These are phyloP conservation scores for Raffaelea ambrosiae DNA, from an alignment of 2,329 filamentous ascomycete genomes.

Conservation along the genomic window DNA sequence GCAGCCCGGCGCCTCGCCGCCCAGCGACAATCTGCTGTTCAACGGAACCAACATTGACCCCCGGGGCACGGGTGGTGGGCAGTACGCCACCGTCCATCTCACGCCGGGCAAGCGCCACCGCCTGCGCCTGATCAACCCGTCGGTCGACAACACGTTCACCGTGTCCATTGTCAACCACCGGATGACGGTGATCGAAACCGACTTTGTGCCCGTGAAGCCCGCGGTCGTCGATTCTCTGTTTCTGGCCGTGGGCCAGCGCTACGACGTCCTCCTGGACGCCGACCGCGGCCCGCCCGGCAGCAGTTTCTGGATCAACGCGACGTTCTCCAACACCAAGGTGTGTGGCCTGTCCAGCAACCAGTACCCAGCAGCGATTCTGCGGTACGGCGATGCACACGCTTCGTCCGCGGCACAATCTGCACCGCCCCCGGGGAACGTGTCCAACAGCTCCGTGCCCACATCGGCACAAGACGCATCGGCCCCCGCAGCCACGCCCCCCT, in stretches of 20 bases:
- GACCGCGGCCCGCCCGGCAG: constrained; percentile 5
- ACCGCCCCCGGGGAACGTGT: too few relatives aligned
- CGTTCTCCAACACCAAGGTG: constrained; percentile 12
- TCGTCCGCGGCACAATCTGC: constrained; percentile 8
- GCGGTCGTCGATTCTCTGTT: constrained; percentile 39
- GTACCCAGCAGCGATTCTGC: constrained; percentile 27
- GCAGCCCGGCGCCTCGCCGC: constrained; percentile 14
- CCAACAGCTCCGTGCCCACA: too few relatives aligned
- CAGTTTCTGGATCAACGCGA: constrained; percentile 14
- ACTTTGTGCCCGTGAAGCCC: constrained; percentile 41
- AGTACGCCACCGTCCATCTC: constrained; percentile 21
- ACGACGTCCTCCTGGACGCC: constrained; percentile 38
- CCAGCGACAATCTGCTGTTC: constrained; percentile 29
- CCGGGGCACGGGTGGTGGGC: constrained; percentile 17
- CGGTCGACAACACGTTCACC: constrained; percentile 36
- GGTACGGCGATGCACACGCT: constrained; percentile 25
- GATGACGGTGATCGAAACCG: constrained; percentile 38
- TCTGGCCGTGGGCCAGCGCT: constrained; percentile 37
- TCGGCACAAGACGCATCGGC: too few relatives aligned
- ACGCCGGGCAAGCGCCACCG: constrained; percentile 34
- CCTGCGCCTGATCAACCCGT: constrained; percentile 39
- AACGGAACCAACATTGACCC: constrained; percentile 29
- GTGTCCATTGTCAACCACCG: constrained; percentile 39
- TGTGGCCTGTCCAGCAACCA: constrained; percentile 14
- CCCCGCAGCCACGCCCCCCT: too few relatives aligned